These are phyloP conservation scores for Casaregolazyma suthepensis DNA, from an alignment of 1,139 yeast genomes.

Conservation along the genomic window DNA sequence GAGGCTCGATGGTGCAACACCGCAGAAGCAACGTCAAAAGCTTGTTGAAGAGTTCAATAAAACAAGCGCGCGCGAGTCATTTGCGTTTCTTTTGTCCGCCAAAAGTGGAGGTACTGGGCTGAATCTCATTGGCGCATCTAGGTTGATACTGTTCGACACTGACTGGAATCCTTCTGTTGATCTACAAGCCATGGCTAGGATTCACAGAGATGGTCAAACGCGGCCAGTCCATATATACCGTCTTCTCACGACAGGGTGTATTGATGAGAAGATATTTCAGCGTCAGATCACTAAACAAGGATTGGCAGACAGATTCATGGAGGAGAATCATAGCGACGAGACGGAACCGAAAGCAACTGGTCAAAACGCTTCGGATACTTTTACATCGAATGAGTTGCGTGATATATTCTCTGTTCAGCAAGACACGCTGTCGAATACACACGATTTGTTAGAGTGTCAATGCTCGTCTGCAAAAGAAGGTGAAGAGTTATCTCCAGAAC, in stretches of 20 bases:
- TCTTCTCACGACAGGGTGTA: conserved; percentile 65
- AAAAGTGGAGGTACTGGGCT: conserved; percentile 95
- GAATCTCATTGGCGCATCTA: conserved; percentile 83
- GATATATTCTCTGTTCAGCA: conserved; percentile 62
- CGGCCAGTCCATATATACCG: conserved; percentile 77
- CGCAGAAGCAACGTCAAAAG: conserved; percentile 54
- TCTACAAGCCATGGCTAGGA: conserved; percentile 91
- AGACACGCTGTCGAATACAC: conserved; percentile 64
- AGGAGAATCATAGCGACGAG: conserved; percentile 27
- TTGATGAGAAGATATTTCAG: conserved; percentile 92
- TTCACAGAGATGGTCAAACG: conserved; percentile 88
- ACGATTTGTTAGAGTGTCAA: conserved; percentile 69
- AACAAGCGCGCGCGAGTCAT: conserved; percentile 37
- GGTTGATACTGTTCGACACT: conserved; percentile 76
- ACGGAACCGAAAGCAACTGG: conserved; percentile 1
- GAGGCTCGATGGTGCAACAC: conserved; percentile 82
- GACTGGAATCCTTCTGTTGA: conserved; percentile 96
- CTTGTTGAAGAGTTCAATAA: conserved; percentile 68
- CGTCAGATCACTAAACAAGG: conserved; percentile 85
- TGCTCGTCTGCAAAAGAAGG: conserved; percentile 35
- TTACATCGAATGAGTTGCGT: conserved; percentile 52
- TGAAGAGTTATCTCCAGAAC: not conserved
- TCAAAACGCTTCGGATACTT: conserved; percentile 20
- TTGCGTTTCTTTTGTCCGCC: conserved; percentile 75
- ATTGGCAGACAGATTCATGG: conserved; percentile 72